Conservation (phyloP, 2,329 filamentous ascomycete species). For the Alternaria atra region DNA sequence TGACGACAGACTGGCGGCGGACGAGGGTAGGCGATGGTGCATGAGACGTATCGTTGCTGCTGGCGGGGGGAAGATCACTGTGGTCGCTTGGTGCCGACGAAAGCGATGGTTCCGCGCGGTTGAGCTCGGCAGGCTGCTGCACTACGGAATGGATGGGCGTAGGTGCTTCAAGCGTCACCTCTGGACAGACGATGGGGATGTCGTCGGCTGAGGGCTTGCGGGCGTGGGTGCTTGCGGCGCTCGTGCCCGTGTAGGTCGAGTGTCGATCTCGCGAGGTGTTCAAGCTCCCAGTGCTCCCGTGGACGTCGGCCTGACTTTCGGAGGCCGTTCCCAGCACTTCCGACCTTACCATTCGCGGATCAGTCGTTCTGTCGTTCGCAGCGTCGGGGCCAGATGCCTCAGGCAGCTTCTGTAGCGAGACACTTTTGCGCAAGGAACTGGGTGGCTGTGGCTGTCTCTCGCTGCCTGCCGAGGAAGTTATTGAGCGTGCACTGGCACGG, state of each 20-base stretch:
- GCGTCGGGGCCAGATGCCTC: conserved; percentile 22
- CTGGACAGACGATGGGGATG: conserved; percentile 30
- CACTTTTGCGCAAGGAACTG: conserved; percentile 39
- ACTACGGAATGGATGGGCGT: conserved; percentile 40
- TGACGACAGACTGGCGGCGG: conserved; percentile 52
- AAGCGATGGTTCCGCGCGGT: conserved; percentile 16
- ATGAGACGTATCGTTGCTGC: conserved; percentile 15
- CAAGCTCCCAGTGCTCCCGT: conserved; percentile 17
- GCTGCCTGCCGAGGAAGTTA: conserved; percentile 39
- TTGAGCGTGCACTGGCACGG: conserved; percentile 28
- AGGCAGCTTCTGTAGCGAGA: conserved; percentile 46
- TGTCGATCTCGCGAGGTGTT: conserved; percentile 31
- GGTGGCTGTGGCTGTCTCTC: conserved; percentile 21
- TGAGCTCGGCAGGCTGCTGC: conserved; percentile 26
- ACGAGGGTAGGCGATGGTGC: conserved; percentile 56
- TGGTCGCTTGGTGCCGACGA: conserved; percentile 18
- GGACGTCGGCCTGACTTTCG: conserved; percentile 25
- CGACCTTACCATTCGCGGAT: conserved; percentile 36
- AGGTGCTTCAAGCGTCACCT: conserved; percentile 46
- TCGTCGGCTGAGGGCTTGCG: conserved; percentile 22
- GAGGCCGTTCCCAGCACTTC: conserved; percentile 32
- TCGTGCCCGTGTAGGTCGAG: conserved; percentile 21
- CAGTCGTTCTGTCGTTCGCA: conserved; percentile 15
- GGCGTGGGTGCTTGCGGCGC: conserved; percentile 20
- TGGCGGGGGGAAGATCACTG: conserved; percentile 16